A percentile compares a stretch with the other conserved stretches of the same genome.
Evolutionary conservation across 495 filamentous ascomycete species (phyloP).

Genomic region (Annulohypoxylon moriforme): DNA sequence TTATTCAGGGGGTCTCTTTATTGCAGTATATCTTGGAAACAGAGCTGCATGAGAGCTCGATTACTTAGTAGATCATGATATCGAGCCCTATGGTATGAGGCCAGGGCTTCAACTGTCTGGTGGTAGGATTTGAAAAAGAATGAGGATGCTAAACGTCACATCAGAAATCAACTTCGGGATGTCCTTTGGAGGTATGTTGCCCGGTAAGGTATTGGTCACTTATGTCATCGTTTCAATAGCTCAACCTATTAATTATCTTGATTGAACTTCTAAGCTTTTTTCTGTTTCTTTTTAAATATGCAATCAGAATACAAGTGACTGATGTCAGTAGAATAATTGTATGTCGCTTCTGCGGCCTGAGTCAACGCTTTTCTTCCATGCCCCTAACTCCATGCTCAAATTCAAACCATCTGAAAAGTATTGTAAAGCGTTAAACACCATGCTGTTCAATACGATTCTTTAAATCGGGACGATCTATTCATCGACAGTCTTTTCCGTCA

Average conservation of each 20-base stretch:
- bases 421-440: background rate
- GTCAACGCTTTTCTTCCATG: background rate
- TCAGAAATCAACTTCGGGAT: background rate
- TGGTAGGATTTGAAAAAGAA: background rate
- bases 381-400: slow-evolving; percentile 24
- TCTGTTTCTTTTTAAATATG: no score
- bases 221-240: background rate
- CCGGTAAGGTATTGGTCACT: background rate
- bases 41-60: background rate
- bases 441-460: no score
- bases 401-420: background rate
- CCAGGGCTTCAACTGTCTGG: background rate
- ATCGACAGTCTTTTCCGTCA: background rate
- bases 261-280: background rate
- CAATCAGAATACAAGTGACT: background rate
- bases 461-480: no score
- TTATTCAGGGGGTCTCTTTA: slow-evolving; percentile 34
- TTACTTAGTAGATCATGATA: background rate
- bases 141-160: background rate
- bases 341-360: no score
- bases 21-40: slow-evolving; percentile 33
- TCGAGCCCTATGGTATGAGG: background rate
- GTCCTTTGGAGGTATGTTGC: no score
- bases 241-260: background rate
- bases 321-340: background rate